Conservation (phyloP, 306 rosid species). For the Lagenaria siceraria region DNA sequence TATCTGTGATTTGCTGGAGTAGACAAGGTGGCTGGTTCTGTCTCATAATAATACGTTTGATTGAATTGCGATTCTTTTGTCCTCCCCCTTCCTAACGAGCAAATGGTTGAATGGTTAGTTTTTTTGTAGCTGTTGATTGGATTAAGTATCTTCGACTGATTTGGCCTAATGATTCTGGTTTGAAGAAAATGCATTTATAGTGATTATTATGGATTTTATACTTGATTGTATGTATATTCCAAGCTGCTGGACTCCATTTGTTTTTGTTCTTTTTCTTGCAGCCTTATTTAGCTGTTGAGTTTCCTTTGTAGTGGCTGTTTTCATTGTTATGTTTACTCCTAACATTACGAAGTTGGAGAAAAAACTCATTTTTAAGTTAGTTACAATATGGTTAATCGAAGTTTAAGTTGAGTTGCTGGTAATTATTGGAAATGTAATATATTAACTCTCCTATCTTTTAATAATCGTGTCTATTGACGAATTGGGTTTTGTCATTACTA, state of each 20-base stretch:
- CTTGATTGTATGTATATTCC: neutral
- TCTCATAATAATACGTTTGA: neutral
- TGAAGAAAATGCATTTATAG: neutral
- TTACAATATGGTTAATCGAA: too few species aligned
- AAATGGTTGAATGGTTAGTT: neutral
- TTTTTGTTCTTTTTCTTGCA: too few species aligned
- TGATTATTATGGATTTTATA: neutral
- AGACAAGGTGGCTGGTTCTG: neutral
- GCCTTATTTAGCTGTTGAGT: neutral
- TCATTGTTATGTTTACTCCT: neutral
- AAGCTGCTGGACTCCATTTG: neutral
- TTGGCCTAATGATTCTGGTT: neutral
- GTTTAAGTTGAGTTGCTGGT: too few species aligned
- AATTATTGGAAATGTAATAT: too few species aligned
- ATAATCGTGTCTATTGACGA: too few species aligned
- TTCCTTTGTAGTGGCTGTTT: neutral
- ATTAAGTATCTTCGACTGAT: neutral
- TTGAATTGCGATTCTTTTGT: neutral
- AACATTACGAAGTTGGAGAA: neutral
- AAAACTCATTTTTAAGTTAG: neutral
- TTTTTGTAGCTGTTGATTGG: neutral
- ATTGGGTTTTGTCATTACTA: too few species aligned
- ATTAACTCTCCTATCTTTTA: too few species aligned
- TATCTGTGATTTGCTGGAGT: neutral
- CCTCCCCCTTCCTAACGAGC: neutral